Conservation (phyloP, 75 land plant species). For the Pseudotsuga menziesii region DNA sequence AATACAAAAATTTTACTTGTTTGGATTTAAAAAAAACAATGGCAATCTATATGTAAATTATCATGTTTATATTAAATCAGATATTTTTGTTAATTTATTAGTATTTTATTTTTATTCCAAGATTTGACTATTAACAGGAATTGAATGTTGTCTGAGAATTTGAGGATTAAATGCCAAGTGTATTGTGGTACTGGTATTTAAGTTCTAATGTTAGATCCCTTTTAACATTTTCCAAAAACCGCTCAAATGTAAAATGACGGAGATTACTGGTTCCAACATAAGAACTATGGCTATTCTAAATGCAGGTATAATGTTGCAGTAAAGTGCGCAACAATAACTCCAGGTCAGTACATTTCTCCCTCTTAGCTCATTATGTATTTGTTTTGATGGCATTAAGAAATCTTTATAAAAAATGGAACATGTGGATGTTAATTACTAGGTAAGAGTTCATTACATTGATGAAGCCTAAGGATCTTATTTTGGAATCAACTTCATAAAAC, state of each 20-base stretch:
- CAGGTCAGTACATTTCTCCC: slow-evolving; percentile 40
- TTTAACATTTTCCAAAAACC: neutral
- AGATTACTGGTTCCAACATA: slow-evolving; percentile 1
- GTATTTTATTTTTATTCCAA: too few relatives aligned
- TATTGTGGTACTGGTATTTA: neutral
- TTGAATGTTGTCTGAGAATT: too few relatives aligned
- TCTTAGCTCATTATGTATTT: neutral
- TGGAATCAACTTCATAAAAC: neutral
- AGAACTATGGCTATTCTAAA: neutral
- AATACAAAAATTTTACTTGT: too few relatives aligned
- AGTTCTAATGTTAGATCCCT: neutral
- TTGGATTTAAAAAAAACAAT: too few relatives aligned
- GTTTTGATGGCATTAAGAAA: neutral
- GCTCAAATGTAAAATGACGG: neutral
- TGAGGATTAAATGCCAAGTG: neutral
- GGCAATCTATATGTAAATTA: too few relatives aligned
- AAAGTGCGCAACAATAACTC: slow-evolving; percentile 91
- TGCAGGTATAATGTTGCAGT: slow-evolving; percentile 87
- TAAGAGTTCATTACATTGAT: neutral
- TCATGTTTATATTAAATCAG: too few relatives aligned
- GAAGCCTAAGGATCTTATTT: neutral
- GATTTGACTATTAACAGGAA: too few relatives aligned
- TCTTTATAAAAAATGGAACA: neutral
- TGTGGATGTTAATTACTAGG: neutral
- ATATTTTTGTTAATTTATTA: too few relatives aligned